phyloP scores from a whole-genome alignment of 306 rosid species.

The Urtica urens region DNA sequence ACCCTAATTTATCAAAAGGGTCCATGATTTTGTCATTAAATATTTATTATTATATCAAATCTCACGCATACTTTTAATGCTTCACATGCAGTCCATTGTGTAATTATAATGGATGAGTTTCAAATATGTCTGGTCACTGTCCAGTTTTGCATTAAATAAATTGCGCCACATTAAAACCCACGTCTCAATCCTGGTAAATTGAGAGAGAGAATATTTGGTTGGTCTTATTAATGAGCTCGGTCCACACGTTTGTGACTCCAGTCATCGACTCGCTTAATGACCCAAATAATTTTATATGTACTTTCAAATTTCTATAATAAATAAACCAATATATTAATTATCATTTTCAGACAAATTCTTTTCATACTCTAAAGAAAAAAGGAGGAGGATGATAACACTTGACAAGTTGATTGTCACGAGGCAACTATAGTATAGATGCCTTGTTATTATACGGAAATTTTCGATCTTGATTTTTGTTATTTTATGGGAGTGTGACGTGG shows the following conservation, averaged over 20 bases:
- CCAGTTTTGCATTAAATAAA: background rate
- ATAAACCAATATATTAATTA: too few species aligned
- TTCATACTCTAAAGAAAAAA: too few species aligned
- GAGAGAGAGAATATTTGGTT: background rate
- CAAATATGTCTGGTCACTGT: background rate
- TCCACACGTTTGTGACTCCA: slow-evolving; percentile 5
- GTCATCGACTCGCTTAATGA: background rate
- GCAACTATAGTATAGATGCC: too few species aligned
- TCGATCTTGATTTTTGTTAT: background rate
- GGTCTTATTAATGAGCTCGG: background rate
- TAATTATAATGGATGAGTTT: background rate
- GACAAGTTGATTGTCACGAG: background rate
- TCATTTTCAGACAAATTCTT: too few species aligned
- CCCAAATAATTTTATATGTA: too few species aligned
- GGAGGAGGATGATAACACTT: background rate
- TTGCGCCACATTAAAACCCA: background rate
- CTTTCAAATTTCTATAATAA: too few species aligned
- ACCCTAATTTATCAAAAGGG: too few species aligned
- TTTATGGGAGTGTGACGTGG: background rate
- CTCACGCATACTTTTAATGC: background rate
- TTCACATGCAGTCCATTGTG: slow-evolving; percentile 13
- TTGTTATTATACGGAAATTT: background rate
- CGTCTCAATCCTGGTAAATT: background rate
- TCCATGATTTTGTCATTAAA: too few species aligned
- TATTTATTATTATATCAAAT: too few species aligned